Evolutionary conservation across 1,284 basidiomycete species (phyloP).

Genomic region (Lentinus polychrous): DNA sequence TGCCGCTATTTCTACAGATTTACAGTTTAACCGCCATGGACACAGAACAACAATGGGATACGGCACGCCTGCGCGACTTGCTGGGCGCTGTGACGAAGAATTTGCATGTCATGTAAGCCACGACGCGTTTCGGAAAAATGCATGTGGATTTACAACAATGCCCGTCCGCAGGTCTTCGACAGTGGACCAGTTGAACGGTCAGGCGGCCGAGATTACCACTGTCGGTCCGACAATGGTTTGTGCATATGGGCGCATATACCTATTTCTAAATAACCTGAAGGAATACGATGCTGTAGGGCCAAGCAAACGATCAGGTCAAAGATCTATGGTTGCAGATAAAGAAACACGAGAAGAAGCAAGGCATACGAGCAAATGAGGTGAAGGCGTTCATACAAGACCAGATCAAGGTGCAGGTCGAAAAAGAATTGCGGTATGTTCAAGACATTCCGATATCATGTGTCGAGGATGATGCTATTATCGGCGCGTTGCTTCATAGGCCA

Average conservation of each 20-base stretch:
- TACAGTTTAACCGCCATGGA: not conserved
- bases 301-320: conserved; percentile 25
- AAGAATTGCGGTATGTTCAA: conserved; percentile 29
- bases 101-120: conserved; percentile 15
- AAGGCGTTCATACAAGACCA: conserved; percentile 30
- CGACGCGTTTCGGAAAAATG: not conserved
- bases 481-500: conserved; percentile 16
- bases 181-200: conserved; percentile 15
- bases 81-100: conserved; percentile 18
- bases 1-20: too few species aligned
- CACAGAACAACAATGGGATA: conserved; percentile 8
- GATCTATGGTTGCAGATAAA: conserved; percentile 27
- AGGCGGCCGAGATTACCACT: conserved; percentile 23
- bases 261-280: not conserved
- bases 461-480: too few species aligned
- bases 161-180: not conserved
- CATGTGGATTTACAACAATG: not conserved
- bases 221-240: conserved; percentile 26
- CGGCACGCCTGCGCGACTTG: conserved; percentile 14
- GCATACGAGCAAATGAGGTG: conserved; percentile 26
- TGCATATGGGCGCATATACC: not conserved
- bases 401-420: conserved; percentile 25
- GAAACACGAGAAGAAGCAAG: conserved; percentile 30
- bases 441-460: too few species aligned
- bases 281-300: conserved; percentile 17